phyloP scores from a whole-genome alignment of 2,329 filamentous ascomycete genomes.

The Pezicula radicicola region DNA sequence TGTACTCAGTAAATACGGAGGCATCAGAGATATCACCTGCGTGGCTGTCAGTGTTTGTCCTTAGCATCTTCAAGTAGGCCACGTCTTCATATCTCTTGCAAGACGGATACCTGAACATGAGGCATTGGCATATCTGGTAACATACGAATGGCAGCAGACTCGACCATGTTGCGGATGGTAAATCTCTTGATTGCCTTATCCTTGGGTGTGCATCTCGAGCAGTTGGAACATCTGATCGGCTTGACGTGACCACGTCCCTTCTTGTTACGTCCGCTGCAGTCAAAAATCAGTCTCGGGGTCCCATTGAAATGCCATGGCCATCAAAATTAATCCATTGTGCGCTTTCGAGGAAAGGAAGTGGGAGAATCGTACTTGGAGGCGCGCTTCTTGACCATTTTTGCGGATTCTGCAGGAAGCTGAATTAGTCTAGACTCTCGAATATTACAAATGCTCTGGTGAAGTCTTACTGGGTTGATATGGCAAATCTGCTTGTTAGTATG shows the following conservation, averaged over 20 bases:
- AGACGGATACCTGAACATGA: too few species aligned
- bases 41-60: background rate
- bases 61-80: too few species aligned
- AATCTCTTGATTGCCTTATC: slow-evolving; percentile 99
- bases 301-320: background rate
- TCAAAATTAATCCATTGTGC: too few species aligned
- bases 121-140: slow-evolving; percentile 28
- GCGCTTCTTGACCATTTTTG: slow-evolving; percentile 71
- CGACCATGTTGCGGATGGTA: slow-evolving; percentile 99
- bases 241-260: slow-evolving; percentile 99
- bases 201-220: slow-evolving; percentile 70
- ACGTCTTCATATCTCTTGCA: too few species aligned
- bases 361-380: slow-evolving; percentile 55
- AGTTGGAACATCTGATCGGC: slow-evolving; percentile 93
- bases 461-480: too few species aligned
- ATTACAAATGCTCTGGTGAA: background rate
- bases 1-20: slow-evolving; percentile 98
- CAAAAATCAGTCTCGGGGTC: slow-evolving; percentile 7
- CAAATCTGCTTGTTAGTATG: too few species aligned
- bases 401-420: slow-evolving; percentile 44
- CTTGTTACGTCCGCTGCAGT: slow-evolving; percentile 92
- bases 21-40: slow-evolving; percentile 99
- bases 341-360: slow-evolving; percentile 3
- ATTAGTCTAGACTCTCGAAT: background rate
- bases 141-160: slow-evolving; percentile 99